Percentiles rank a stretch among this genome's conserved stretches.
Evolutionary conservation across 2,329 filamentous ascomycete species (phyloP).

Genomic region (Colletotrichum ledebouriae): DNA sequence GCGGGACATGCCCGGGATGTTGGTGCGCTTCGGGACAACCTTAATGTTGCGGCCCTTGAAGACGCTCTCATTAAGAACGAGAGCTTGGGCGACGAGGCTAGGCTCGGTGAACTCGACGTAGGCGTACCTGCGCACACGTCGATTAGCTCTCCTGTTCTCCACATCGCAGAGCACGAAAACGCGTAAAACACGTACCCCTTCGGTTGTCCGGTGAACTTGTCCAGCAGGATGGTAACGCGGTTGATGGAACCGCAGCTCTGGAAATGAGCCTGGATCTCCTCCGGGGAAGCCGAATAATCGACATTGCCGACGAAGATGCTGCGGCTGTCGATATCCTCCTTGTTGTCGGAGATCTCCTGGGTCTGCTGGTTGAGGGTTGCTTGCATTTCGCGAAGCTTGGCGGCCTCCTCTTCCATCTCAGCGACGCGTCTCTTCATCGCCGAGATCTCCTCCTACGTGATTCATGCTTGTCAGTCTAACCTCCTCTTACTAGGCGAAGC

Average conservation of each 20-base stretch:
- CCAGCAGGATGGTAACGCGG: constrained; percentile 94
- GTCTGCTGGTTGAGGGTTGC: constrained; percentile 86
- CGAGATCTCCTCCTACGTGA: constrained; percentile 78
- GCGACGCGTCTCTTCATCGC: constrained; percentile 89
- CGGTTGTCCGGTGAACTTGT: constrained; percentile 99
- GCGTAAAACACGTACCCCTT: constrained; percentile 81
- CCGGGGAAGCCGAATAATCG: constrained; percentile 95
- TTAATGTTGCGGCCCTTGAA: constrained; percentile 97
- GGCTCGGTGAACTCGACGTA: constrained; percentile 99
- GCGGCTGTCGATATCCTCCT: constrained; percentile 93
- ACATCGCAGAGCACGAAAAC: no score
- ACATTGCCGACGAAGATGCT: constrained; percentile 99
- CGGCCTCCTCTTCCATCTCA: constrained; percentile 92
- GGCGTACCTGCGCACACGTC: constrained; percentile 78
- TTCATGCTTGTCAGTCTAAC: constrained; percentile 42
- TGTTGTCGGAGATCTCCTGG: constrained; percentile 83
- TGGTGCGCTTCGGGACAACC: constrained; percentile 94
- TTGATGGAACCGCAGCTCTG: constrained; percentile 98
- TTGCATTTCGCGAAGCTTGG: constrained; percentile 89
- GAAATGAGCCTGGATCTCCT: constrained; percentile 99
- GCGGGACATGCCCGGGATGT: constrained; percentile 92
- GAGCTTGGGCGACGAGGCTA: constrained; percentile 89
- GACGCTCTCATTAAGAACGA: constrained; percentile 95
- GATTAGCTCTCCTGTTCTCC: neutral
- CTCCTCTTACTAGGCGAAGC: constrained; percentile 43